Conservation (phyloP, 768 basidiomycete species). For the Pleurotus platypus region DNA sequence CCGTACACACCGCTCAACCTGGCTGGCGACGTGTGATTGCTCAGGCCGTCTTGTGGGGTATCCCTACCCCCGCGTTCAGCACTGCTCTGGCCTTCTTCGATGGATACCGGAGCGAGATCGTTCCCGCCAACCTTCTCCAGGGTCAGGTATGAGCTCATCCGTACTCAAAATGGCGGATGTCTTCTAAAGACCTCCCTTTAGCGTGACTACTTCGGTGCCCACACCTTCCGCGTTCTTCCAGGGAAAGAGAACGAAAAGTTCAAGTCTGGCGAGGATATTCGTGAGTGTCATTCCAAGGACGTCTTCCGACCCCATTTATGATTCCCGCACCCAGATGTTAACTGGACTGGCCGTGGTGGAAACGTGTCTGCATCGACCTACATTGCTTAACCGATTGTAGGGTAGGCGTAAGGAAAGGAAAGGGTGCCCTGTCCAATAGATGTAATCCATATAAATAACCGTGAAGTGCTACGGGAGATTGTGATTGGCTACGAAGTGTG, state of each 20-base stretch:
- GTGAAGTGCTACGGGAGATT: too few species aligned
- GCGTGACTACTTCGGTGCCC: slow-evolving; percentile 99
- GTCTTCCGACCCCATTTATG: too few species aligned
- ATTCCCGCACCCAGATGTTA: slow-evolving; percentile 61
- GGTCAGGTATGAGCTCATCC: slow-evolving; percentile 58
- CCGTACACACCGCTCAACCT: slow-evolving; percentile 91
- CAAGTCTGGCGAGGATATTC: slow-evolving; percentile 81
- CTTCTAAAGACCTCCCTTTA: slow-evolving; percentile 18
- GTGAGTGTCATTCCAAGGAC: slow-evolving; percentile 41
- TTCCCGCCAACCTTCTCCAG: slow-evolving; percentile 94
- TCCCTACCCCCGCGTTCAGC: slow-evolving; percentile 94
- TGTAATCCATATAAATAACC: neutral
- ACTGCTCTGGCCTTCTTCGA: slow-evolving; percentile 99
- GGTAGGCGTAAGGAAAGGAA: slow-evolving; percentile 6
- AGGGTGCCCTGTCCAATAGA: neutral
- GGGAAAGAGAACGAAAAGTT: slow-evolving; percentile 87
- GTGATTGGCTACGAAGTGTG: too few species aligned
- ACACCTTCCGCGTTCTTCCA: slow-evolving; percentile 93
- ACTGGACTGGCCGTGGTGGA: slow-evolving; percentile 98
- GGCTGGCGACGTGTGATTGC: slow-evolving; percentile 98
- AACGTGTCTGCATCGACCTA: slow-evolving; percentile 90
- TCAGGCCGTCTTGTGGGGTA: slow-evolving; percentile 96
- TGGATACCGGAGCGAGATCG: slow-evolving; percentile 92
- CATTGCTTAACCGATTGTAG: slow-evolving; percentile 39
- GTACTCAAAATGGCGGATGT: neutral